Conservation (phyloP, 1,139 yeast genomes). For the Lodderomyces pseudojiufengensis region DNA sequence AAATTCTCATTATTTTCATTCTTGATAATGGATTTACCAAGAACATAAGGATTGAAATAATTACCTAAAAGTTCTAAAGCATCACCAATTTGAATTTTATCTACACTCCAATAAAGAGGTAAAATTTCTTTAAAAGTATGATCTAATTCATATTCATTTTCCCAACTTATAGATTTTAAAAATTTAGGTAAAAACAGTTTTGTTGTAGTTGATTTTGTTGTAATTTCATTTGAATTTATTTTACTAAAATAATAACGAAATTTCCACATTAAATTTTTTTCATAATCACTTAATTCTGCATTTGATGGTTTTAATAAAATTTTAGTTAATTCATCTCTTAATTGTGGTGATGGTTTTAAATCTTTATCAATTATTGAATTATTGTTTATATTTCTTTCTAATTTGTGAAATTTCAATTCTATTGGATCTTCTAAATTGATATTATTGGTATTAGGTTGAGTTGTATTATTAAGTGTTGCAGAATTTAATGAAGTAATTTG, state of each 20-base stretch:
- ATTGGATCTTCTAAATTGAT: constrained; percentile 58
- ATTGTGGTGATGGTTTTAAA: constrained; percentile 81
- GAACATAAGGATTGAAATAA: constrained; percentile 46
- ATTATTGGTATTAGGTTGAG: constrained; percentile 6
- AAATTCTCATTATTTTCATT: constrained; percentile 6
- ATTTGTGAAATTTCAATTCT: constrained; percentile 77
- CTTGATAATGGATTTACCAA: constrained; percentile 19
- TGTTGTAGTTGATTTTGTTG: constrained; percentile 16
- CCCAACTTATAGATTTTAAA: constrained; percentile 85
- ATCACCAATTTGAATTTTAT: constrained; percentile 85
- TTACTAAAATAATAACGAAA: constrained; percentile 81
- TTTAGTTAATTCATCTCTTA: constrained; percentile 66
- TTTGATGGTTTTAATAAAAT: constrained; percentile 81
- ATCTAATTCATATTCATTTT: constrained; percentile 71
- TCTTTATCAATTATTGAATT: constrained; percentile 77
- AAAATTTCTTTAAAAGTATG: constrained; percentile 65
- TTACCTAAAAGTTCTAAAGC: constrained; percentile 86
- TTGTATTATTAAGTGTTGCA: constrained; percentile 2
- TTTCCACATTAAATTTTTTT: constrained; percentile 88
- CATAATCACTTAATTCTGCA: constrained; percentile 74
- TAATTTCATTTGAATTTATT: constrained; percentile 34
- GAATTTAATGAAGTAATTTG: constrained; percentile 15
- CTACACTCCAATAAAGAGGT: constrained; percentile 47
- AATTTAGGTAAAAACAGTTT: constrained; percentile 75
- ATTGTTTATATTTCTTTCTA: constrained; percentile 76